Base-by-base conservation (phyloP, 2,329 filamentous ascomycete genomes). In the Capronia americana region DNA sequence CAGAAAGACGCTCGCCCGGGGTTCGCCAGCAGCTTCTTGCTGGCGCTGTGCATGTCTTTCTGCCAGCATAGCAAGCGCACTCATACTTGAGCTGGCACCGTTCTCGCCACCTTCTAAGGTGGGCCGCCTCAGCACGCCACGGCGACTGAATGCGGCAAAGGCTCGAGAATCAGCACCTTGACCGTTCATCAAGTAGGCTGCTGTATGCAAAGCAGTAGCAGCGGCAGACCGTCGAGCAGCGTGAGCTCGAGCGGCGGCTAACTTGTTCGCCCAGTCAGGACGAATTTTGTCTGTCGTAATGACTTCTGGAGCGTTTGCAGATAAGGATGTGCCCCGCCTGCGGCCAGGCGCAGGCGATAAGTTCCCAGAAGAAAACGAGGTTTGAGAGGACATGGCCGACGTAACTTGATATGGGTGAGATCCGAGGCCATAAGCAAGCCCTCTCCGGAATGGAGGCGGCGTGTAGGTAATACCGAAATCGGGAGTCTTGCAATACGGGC, bases 391-490 rank as follows among this genome's bases (percentile, higher is more conserved):
- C 87, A 94, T 92, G 46, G 93, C 92, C 1, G 92, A 89, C 51
- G 82, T 79, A 14, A 83, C 77, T 61, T 79, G 83, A 68, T 88
- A 78, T 17, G 83, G 80, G 53, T 84, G 83, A 23, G 81, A 70
- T 58, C 81, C 75, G 24, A 84, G 80, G 1, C 87, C 84, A 76
- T 94, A 94, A 0, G 86, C 82, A 34, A 99, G 80, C 0, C 95
- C 95, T 69, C 93, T 86, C 26, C 93, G 89, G 81, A 98, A 98
- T 0, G 92, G 88, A 2, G 95, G 95, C 12, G 93, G 86, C 4
- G 94, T 88, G 77, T 97, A 99, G 0, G 92, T 97, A n/a, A 99
- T 91, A 55, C 95, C 95, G 75, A 98, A 97, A 71, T 99, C 94
- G 1, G 92, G 88, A 72, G 95, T 92, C 58, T 95, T 92, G 78